phyloP scores from a whole-genome alignment of 2,329 filamentous ascomycete species.

The Fusarium paranaense region DNA sequence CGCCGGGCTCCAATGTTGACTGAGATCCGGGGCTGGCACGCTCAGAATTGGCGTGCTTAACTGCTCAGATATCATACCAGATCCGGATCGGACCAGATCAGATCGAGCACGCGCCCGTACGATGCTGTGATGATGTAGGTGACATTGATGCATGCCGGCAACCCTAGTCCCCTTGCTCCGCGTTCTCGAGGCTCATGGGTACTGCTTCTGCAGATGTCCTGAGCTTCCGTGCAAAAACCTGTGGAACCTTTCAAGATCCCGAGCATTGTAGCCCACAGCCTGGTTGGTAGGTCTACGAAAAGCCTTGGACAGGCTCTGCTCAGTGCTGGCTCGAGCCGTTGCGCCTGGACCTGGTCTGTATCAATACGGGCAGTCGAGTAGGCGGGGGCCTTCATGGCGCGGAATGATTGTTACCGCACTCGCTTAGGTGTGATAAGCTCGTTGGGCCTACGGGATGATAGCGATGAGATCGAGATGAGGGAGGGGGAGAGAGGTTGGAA shows the following conservation, averaged over 20 bases:
- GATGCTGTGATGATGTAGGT: conserved; percentile 4
- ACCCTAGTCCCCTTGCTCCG: background rate
- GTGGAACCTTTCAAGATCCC: background rate
- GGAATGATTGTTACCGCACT: background rate
- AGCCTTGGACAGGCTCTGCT: background rate
- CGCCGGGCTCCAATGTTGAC: background rate
- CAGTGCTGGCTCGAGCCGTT: background rate
- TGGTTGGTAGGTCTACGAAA: background rate
- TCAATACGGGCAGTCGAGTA: background rate
- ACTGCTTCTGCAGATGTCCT: background rate
- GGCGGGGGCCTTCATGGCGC: background rate
- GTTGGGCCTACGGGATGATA: background rate
- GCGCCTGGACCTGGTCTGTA: background rate
- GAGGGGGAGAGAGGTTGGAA: background rate
- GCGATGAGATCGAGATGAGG: background rate
- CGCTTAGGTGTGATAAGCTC: background rate
- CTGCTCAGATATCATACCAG: conserved; percentile 2
- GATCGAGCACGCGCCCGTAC: conserved; percentile 22
- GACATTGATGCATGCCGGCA: conserved; percentile 6
- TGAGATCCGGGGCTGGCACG: background rate
- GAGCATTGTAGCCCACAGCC: background rate
- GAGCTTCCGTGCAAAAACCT: background rate
- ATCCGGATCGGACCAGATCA: conserved; percentile 9
- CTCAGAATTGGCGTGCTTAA: background rate
- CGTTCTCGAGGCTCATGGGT: background rate